Base-by-base conservation (phyloP, 257 asterid genomes). In the Solanum sitiens region DNA sequence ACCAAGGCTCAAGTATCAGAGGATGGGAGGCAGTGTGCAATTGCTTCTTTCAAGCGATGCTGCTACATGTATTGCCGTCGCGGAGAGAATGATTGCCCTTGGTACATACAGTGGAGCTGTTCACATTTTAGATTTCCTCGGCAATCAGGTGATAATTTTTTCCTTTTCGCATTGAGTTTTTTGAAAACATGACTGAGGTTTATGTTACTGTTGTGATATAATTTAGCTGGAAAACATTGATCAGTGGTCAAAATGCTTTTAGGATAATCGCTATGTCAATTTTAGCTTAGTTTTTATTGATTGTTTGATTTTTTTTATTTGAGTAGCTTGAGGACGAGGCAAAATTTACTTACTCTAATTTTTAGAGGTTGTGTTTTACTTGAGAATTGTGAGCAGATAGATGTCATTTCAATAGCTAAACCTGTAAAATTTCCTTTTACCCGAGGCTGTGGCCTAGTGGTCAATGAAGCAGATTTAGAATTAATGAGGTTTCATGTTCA, bases 21-120 rank as follows among this genome's bases (percentile, higher is more conserved):
- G 99, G 39, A 97, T 97, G 98, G 99, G 99, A 61, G 99, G 98
- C 87, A 96, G 98, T 90, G 95, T 96, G 83, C 99, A 98, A 15
- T 35, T 96, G 83, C 96, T 97, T 85, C 94, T 97, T 25, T 95
- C 94, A 25, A 90, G 86, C 89, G 99, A 96, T 89, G 97, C 98
- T 86, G 99, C 99, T 85, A 92, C 99, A 4, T 95, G 99, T 88
- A 92, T 97, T 59, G 93, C 99, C 37, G 94, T 96, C 6, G 94
- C 99, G 10, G 99, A 97, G 68, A 98, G 99, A 86, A 96, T 96
- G 99, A 94, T 97, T 89, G 99, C 99, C 2, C 98, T 96, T 71
- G 99, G 99, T 65, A 97, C 99, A 72, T 98, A 92, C 59, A 89
- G 88, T 37, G 99, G 99, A 77, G 91, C 91, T 39, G 95, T 97